phyloP scores from a whole-genome alignment of 139 green algal species.

The Mesotaenium endlicherianum region DNA sequence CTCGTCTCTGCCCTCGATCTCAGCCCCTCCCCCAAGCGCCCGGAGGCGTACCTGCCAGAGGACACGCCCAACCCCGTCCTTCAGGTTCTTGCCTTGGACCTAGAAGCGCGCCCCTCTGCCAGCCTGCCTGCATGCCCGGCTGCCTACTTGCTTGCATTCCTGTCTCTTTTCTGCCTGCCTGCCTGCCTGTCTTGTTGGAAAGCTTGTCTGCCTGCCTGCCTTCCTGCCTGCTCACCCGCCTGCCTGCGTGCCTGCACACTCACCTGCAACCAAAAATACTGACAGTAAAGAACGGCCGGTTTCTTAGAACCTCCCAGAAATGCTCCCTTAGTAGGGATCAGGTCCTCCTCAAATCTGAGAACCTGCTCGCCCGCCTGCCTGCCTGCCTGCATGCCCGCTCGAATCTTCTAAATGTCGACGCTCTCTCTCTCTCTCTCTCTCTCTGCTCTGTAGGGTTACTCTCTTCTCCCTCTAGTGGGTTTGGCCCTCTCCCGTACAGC shows the following conservation, averaged over 20 bases:
- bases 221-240: not conserved
- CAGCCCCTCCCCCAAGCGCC: not conserved
- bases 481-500: too few species aligned
- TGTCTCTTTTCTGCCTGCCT: not conserved
- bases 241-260: not conserved
- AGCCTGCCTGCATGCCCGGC: not conserved
- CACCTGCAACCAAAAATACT: not conserved
- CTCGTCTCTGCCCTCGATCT: conserved; percentile 18
- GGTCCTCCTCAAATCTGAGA: too few species aligned
- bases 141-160: not conserved
- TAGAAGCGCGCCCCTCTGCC: not conserved
- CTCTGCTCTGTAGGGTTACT: too few species aligned
- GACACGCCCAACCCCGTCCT: conserved; percentile 33
- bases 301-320: too few species aligned
- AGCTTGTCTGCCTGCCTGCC: not conserved
- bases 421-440: too few species aligned
- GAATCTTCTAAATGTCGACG: too few species aligned
- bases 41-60: conserved; percentile 12
- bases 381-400: too few species aligned
- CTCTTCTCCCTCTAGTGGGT: too few species aligned
- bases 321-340: too few species aligned
- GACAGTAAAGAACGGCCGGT: too few species aligned
- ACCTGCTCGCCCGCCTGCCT: too few species aligned
- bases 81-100: conserved; percentile 1
- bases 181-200: not conserved